A percentile compares a stretch with the other conserved stretches of the same genome.
Conservation (phyloP, 257 asterid species). For the Solanum sejunctum region DNA sequence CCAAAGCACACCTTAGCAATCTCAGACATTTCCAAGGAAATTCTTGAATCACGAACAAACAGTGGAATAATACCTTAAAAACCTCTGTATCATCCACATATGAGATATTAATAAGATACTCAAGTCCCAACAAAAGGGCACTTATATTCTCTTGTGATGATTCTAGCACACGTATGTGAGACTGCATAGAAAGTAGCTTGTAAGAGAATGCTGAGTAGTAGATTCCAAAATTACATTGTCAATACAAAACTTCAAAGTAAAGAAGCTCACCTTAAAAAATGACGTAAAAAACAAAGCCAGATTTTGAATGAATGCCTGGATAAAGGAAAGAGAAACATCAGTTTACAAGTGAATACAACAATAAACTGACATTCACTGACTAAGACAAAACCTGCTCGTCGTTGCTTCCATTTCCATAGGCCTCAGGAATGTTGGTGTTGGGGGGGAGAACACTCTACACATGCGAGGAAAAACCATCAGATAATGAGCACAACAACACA, state of each 20-base stretch:
- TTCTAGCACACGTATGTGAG: conserved; percentile 81
- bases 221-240: not conserved
- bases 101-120: conserved; percentile 78
- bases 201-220: not conserved
- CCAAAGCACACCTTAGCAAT: not conserved
- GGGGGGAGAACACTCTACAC: conserved; percentile 63
- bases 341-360: not conserved
- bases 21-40: not conserved
- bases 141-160: conserved; percentile 60
- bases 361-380: not conserved
- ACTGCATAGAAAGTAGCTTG: conserved; percentile 29
- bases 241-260: not conserved
- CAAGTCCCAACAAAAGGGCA: conserved; percentile 72
- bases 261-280: conserved; percentile 65
- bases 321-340: not conserved
- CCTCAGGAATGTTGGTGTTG: conserved; percentile 55
- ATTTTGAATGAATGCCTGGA: conserved; percentile 91
- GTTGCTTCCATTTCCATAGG: conserved; percentile 68
- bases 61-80: conserved; percentile 56
- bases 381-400: conserved; percentile 72
- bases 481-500: conserved; percentile 5
- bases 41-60: not conserved
- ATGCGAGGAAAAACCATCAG: conserved; percentile 1
- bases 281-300: conserved; percentile 92
- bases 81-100: conserved; percentile 98